Base-by-base conservation (phyloP, 1,284 basidiomycete genomes). In the Lentinula novae-zelandiae region DNA sequence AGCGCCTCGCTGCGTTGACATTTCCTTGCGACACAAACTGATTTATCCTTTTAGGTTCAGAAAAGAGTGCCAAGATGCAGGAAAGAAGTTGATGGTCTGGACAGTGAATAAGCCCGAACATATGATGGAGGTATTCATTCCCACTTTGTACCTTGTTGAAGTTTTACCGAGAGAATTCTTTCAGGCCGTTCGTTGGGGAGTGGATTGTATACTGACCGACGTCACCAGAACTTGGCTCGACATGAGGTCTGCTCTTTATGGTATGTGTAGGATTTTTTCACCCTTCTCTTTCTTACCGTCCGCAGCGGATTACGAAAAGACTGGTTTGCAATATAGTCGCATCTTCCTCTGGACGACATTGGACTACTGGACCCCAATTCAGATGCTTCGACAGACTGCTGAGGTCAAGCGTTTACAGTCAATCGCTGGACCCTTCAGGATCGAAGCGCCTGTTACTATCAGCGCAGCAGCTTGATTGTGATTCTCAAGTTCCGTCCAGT, bases 81-180 rank as follows among this genome's bases (percentile, higher is more conserved):
- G 90, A 22, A 99, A 99, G 82, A 84, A 84, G 68, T 69, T 98
- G 52, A 89, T 95, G 84, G 93, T 96, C 10, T 99, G 97, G 97
- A 99, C 96, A 0, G 96, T 98, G 34, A 99, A 98, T 72, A 83
- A 90, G 53, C 85, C 87, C 9, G 85, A 87, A 62, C 89, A 96
- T 72, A 98, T 99, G 96, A 90, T 96, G 78, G 93, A 98, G 83
- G 90, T 86, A 46, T 46, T 56, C 27, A 55, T 48, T 31, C 58
- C 38, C 38, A 17, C 46, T 20, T 58, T 40, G 48, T 60, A 64
- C 53, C 17, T 55, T 42, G 59, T 52, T 22, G 62, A 55, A 7
- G 34, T 49, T 40, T 33, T 2, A 44, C 46, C 33, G 12, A 40
- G 31, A 22, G 10, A 20, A 33, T 33, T 33, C n/a, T 13, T 40